Evolutionary conservation across 1,139 yeast genomes (phyloP), one percentile per base, ranked within the genome.

Genomic region (Saccharomyces hybrid): DNA sequence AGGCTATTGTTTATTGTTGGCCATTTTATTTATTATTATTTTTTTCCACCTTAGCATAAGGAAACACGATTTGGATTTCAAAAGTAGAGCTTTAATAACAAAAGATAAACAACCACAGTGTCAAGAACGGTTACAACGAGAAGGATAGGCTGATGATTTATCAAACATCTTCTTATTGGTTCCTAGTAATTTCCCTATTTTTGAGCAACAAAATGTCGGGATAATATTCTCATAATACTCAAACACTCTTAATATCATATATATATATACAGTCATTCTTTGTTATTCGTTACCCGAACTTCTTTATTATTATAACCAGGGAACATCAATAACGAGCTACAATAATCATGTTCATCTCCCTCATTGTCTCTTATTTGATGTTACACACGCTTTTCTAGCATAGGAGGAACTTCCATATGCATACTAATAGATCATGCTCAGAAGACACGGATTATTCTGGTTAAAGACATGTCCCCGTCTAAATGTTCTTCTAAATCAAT

Each of bases 351-450:
- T 38, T 38, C 25, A 32, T 26, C 13, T 16, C 9, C n/a, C 25
- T 38, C 26, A 38, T 38, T 16, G 25, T 8, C 25, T 5, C 23
- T 9, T 20, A 38, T 9, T 5, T 9, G n/a, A 6, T 20, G 26
- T 20, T 11, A 5, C 25, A 20, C 32, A 14, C 51, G 47, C 28
- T 16, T 52, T 53, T 30, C 47, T 51, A 34, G 51, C 51, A 32
- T 9, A 41, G 32, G 48, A 48, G 49, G 48, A 46, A 46, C 30
- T 26, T 27, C 48, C 11, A 46, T 27, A 26, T 26, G 48, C 31
- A 13, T 46, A 27, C 16, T 27, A 16, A 14, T 46, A 41, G 48
- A 48, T 16, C 28, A 28, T 31, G 51, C 44, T 38, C 8, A 38
- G 26, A 38, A 38, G 44, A 38, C 44, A 38, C 44, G 44, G 44